Evolutionary conservation across 495 filamentous ascomycete genomes (phyloP).

Genomic region (Tetracladium setigerum): DNA sequence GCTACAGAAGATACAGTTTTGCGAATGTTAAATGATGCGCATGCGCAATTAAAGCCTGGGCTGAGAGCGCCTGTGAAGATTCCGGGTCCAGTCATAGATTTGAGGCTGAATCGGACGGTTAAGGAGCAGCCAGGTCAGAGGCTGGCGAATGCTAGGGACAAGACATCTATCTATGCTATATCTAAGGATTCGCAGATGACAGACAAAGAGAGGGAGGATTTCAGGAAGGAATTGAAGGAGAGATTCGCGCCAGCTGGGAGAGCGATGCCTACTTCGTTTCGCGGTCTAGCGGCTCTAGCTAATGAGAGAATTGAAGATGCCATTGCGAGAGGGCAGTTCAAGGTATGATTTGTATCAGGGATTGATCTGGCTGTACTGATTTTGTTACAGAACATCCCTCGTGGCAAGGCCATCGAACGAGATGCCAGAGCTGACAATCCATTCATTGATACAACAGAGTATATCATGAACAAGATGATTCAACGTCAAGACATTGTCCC

Average conservation of each 20-base stretch:
- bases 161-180: slow-evolving; percentile 61
- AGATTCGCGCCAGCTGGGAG: slow-evolving; percentile 68
- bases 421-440: slow-evolving; percentile 80
- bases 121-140: slow-evolving; percentile 43
- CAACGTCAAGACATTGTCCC: slow-evolving; percentile 83
- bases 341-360: slow-evolving; percentile 23
- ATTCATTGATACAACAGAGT: slow-evolving; percentile 94
- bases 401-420: slow-evolving; percentile 70
- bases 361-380: neutral
- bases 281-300: slow-evolving; percentile 74
- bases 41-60: slow-evolving; percentile 57
- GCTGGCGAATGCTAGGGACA: slow-evolving; percentile 72
- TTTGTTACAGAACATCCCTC: slow-evolving; percentile 50
- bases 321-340: slow-evolving; percentile 85
- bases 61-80: slow-evolving; percentile 39
- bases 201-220: slow-evolving; percentile 60
- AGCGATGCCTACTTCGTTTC: slow-evolving; percentile 67
- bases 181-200: slow-evolving; percentile 51
- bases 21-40: slow-evolving; percentile 79
- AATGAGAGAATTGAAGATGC: slow-evolving; percentile 95
- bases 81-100: slow-evolving; percentile 49
- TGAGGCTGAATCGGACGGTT: slow-evolving; percentile 42
- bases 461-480: slow-evolving; percentile 98
- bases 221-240: slow-evolving; percentile 67
- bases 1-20: slow-evolving; percentile 64